A percentile compares a stretch with the other conserved stretches of the same genome.
Conservation (phyloP, 1,284 basidiomycete genomes). For the Neolentinus lepideus region DNA sequence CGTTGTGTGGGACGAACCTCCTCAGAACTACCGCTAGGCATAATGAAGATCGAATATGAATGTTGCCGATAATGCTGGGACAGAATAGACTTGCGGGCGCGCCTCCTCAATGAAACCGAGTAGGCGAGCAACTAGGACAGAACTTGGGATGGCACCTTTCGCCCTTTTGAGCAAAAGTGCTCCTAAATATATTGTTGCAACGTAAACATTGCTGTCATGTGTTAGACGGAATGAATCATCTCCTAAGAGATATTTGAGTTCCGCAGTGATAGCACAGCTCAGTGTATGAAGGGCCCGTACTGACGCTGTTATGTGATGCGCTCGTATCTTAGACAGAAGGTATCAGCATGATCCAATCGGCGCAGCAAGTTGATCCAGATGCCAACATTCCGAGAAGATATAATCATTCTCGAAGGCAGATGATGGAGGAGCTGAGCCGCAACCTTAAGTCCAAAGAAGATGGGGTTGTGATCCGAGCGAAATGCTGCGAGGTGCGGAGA, state of each 20-base stretch:
- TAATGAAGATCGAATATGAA: not conserved
- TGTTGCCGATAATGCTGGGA: not conserved
- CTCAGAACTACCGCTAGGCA: not conserved
- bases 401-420: too few species aligned
- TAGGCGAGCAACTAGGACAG: not conserved
- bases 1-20: not conserved
- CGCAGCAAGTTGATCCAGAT: too few species aligned
- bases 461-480: too few species aligned
- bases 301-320: not conserved
- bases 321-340: not conserved
- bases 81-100: not conserved
- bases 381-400: too few species aligned
- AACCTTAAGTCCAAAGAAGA: too few species aligned
- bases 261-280: not conserved
- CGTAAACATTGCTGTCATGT: not conserved
- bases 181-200: not conserved
- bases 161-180: not conserved
- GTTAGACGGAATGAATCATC: not conserved
- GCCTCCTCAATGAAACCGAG: not conserved
- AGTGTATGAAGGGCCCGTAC: not conserved
- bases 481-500: too few species aligned
- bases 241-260: not conserved
- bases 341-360: too few species aligned
- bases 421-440: too few species aligned
- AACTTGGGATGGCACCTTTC: not conserved